Conservation (phyloP, 1,284 basidiomycete species). For the Takashimella tepidaria region DNA sequence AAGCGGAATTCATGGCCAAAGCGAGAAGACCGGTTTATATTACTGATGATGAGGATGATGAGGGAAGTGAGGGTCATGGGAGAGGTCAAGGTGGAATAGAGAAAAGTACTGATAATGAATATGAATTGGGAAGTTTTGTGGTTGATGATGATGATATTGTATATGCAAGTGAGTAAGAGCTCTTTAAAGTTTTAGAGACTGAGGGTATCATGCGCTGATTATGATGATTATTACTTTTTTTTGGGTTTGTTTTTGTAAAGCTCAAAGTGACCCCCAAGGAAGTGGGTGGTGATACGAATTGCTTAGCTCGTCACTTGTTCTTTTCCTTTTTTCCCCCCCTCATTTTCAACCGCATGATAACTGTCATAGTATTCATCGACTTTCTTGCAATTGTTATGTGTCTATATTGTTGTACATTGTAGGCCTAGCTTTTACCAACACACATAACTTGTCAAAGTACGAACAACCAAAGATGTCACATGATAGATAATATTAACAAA, state of each 20-base stretch:
- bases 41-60: conserved; percentile 35
- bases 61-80: conserved; percentile 5
- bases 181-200: neutral
- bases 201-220: neutral
- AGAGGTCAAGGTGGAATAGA: conserved; percentile 3
- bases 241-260: conserved; percentile 1
- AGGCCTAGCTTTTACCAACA: too few species aligned
- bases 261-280: conserved; percentile 6
- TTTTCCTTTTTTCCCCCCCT: neutral
- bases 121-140: conserved; percentile 42
- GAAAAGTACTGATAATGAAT: conserved; percentile 36
- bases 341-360: neutral
- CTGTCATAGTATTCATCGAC: neutral
- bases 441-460: too few species aligned
- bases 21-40: conserved; percentile 38
- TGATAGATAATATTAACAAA: too few species aligned
- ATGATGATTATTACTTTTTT: too few species aligned
- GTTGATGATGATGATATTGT: conserved; percentile 35
- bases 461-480: too few species aligned
- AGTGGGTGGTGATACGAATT: conserved; percentile 5
- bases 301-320: neutral
- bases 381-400: neutral
- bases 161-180: conserved; percentile 21
- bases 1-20: conserved; percentile 35
- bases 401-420: neutral